Evolutionary conservation across 2,329 filamentous ascomycete genomes (phyloP), one percentile per base, ranked within the genome.

Genomic region (Pseudogymnoascus sp.): DNA sequence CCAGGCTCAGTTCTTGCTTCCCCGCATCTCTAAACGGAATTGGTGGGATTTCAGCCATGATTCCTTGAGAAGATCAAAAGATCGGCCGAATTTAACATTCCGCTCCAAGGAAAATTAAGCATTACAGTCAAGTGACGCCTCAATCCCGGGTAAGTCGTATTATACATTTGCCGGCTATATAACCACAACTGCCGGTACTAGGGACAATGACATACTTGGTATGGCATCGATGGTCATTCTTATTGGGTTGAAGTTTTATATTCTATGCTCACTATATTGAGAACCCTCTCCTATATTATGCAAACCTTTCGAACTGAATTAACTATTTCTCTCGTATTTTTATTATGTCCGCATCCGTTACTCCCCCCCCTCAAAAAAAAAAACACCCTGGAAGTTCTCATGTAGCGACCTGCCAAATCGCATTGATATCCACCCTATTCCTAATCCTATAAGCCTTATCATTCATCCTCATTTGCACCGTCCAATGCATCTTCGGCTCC

Each of bases 401-500:
- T 49, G 25, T 49, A n/a, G 37, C 25, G 49, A 66, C 59, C 35
- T 69, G 74, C 82, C 69, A 76, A 61, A 35, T 59, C 0, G 72
- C 69, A 43, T 72, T 67, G 60, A 67, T 66, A 49, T 72, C 71
- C 25, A 71, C 61, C 40, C 69, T 63, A 31, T 70, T 71, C 63
- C 67, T 71, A 11, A 75, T 65, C 60, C 71, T 69, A 63, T 79
- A 79, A 4, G 69, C 69, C 49, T 68, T 66, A 18, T 75, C 71
- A 11, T 71, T 63, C 52, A 75, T 72, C 25, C 74, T 65, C 61
- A 73, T 71, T 66, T 74, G 65, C 31, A 78, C 77, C 8, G 76
- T 78, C 77, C 77, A 79, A 65, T 79, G 77, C 69, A 78, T 68
- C 45, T 73, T 74, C 5, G 77, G 77, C 60, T 71, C 69, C 5